Evolutionary conservation across 2,329 filamentous ascomycete genomes (phyloP).

Genomic region (Calonectria hongkongensis): DNA sequence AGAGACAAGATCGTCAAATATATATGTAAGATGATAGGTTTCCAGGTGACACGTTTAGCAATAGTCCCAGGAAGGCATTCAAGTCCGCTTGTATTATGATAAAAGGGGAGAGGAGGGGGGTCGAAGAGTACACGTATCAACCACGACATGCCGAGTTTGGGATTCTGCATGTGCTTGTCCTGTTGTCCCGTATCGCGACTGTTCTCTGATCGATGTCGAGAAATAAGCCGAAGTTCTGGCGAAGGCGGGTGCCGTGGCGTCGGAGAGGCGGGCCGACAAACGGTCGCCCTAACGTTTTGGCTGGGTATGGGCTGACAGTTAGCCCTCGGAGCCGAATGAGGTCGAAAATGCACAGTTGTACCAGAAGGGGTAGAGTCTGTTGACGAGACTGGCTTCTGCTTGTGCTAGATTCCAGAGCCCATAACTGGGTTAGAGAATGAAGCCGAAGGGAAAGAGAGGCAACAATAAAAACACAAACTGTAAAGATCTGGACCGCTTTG

Average conservation of each 20-base stretch:
- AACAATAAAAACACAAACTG: neutral
- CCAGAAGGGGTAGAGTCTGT: constrained; percentile 30
- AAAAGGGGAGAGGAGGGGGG: neutral
- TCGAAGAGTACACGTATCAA: neutral
- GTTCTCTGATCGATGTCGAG: constrained; percentile 13
- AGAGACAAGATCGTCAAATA: neutral
- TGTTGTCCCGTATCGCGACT: constrained; percentile 8
- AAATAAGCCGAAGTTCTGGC: constrained; percentile 54
- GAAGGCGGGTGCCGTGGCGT: constrained; percentile 53
- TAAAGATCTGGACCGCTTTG: neutral
- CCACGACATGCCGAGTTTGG: constrained; percentile 19
- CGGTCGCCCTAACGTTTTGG: constrained; percentile 48
- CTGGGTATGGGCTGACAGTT: constrained; percentile 52
- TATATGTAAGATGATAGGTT: constrained; percentile 28
- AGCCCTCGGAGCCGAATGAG: constrained; percentile 37
- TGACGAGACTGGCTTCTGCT: neutral
- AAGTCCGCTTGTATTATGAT: neutral
- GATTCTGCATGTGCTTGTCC: constrained; percentile 23
- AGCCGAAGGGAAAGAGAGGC: neutral
- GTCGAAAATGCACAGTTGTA: constrained; percentile 41
- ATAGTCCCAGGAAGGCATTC: neutral
- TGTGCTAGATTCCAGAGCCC: no score
- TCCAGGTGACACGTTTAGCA: neutral
- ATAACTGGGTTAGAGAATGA: neutral
- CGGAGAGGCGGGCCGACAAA: constrained; percentile 62